phyloP scores from a whole-genome alignment of 257 asterid genomes.

The Galeopsis tetrahit region DNA sequence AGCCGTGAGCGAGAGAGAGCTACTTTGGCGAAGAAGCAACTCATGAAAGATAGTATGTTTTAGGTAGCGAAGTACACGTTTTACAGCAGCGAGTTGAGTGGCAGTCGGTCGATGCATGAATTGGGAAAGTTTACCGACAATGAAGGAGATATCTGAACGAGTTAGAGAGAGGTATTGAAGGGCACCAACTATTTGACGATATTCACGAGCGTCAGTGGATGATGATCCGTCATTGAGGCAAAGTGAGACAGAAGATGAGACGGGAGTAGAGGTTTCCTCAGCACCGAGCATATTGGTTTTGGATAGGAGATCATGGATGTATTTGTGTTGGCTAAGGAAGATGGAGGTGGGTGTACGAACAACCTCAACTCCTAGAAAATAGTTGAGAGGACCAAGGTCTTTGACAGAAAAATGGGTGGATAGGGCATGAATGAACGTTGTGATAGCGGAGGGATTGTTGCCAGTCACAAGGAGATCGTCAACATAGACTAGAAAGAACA shows the following conservation, averaged over 20 bases:
- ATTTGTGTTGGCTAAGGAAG: background rate
- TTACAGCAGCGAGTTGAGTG: background rate
- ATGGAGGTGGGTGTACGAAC: background rate
- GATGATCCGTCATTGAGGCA: background rate
- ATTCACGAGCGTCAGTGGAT: background rate
- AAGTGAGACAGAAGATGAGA: background rate
- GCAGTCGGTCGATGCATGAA: background rate
- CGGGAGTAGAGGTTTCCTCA: background rate
- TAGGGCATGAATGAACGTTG: background rate
- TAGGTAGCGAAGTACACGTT: background rate
- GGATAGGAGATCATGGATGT: background rate
- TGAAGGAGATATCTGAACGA: background rate
- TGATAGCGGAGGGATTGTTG: background rate
- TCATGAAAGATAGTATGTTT: background rate
- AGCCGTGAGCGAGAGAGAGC: background rate
- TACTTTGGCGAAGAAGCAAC: background rate
- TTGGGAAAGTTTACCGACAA: background rate
- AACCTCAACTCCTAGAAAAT: background rate
- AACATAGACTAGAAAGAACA: background rate
- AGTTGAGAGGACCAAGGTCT: background rate
- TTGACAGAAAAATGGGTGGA: background rate
- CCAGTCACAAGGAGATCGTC: background rate
- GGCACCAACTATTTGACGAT: background rate
- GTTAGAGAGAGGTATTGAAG: background rate
- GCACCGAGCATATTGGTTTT: background rate